Evolutionary conservation across 176 grass and related monocot species (phyloP), one percentile per base, ranked within the genome.

Genomic region (Lolium multiflorum): DNA sequence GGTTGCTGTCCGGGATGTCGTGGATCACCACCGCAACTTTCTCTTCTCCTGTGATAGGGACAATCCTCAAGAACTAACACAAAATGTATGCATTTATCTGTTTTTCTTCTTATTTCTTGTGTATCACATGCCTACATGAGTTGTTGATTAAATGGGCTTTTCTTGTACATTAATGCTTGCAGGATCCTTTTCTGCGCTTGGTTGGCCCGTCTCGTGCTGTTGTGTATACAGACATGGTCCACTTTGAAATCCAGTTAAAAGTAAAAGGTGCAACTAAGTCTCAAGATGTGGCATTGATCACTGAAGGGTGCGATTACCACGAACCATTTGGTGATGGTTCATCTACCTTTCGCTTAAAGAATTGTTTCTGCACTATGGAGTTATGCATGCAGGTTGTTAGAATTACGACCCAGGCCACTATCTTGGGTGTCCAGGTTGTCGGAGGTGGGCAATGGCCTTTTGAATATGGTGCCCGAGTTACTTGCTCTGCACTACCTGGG

Each of bases 121-220:
- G 14, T 51, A 14, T 4, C 49, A 48, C 11, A n/a, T n/a, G 9
- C 12, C 3, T 44, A 9, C 20, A 60, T 10, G 57, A 60, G 57
- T 4, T 6, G 4, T 15, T 22, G 39, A 60, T 22, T 22, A 6
- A 20, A 4, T 60, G 10, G 9, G 9, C 21, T 9, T 7, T 22
- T 20, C n/a, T n/a, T n/a, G n/a, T n/a, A n/a, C n/a, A 0, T 22
- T 70, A 18, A 69, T 41, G 35, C 66, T 69, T 20, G 35, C 67
- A 70, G 67, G 67, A 70, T 70, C 67, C 37, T 70, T 70, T 41
- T 41, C 18, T 70, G 67, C 37, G 4, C 17, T 39, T 70, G 67
- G n/a, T 70, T 18, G 67, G 67, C 16, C 67, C 67, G 3, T 70
- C 67, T 70, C 37, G 67, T 11, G 35, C 67, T 70, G 67, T 70